Evolutionary conservation across 257 asterid genomes (phyloP), one percentile per base, ranked within the genome.

Genomic region (Lavandula angustifolia): DNA sequence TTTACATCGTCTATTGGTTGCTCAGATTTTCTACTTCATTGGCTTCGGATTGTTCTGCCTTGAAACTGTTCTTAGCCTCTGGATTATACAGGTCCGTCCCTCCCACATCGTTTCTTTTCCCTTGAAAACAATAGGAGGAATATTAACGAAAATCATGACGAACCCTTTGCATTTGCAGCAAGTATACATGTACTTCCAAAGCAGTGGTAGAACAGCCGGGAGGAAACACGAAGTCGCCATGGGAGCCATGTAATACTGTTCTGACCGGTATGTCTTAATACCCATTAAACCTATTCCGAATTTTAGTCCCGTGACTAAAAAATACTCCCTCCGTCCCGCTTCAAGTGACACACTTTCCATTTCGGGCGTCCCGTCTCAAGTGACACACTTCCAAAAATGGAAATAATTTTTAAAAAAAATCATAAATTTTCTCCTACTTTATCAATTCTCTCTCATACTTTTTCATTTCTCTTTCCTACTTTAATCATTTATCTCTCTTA

Each of bases 21-120:
- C 27, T 22, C 27, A 22, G 27, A 22, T 22, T 22, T 92, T 92
- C 85, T 92, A 92, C 76, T 92, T 92, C 83, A 83, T 92, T 54
- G 98, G 98, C 12, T 92, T 89, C 17, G 96, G 95, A 57, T 74
- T 89, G 2, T 92, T 92, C 82, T 83, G 96, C 74, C 79, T 87
- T 0, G 98, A 92, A 74, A 71, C 95, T 29, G 79, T 87, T 33
- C 81, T 92, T 61, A 92, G 95, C 86, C 50, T 92, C 34, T 92
- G 98, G 97, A 96, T 92, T 76, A 83, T 92, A 75, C 98, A 92
- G 98, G 96, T 92, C 13, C 2, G 27, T 2, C 5, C 10, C 1
- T 14, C 5, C 52, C 46, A 9, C n/a, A 13, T 34, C 59, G 33
- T 60, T n/a, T 47, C 18, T 58, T 35, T 10, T 17, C 38, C 13